Conservation (phyloP, 164 flowering plant genomes). For the Liriodendron chinense region DNA sequence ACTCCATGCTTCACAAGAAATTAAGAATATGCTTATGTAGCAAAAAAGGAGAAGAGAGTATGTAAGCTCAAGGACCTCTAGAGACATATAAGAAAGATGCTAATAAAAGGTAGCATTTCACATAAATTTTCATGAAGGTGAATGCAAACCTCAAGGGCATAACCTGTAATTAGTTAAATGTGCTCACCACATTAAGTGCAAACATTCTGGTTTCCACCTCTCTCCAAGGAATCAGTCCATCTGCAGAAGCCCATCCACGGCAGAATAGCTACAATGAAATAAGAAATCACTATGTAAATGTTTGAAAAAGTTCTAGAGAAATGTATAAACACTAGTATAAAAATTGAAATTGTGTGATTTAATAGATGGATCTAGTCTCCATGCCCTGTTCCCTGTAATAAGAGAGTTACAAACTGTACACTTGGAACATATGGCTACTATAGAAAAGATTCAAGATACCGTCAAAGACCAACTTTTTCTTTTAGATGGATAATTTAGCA, state of each 20-base stretch:
- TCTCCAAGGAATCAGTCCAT: conserved; percentile 65
- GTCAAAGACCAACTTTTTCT: no score
- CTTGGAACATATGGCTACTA: no score
- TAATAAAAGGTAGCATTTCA: not conserved
- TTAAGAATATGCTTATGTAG: no score
- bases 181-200: conserved; percentile 70
- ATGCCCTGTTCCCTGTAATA: not conserved
- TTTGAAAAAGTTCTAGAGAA: not conserved
- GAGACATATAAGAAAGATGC: not conserved
- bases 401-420: no score
- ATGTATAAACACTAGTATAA: not conserved
- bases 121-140: conserved; percentile 4
- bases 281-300: not conserved
- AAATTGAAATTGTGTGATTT: not conserved
- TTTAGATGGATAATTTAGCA: no score
- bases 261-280: conserved; percentile 53
- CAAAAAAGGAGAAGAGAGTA: not conserved
- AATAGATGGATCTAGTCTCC: not conserved
- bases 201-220: conserved; percentile 85
- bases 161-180: not conserved
- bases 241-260: conserved; percentile 59
- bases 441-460: no score
- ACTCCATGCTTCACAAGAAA: not conserved
- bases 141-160: not conserved
- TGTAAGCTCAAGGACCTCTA: not conserved